A percentile compares a stretch with the other conserved stretches of the same genome.
phyloP scores from a whole-genome alignment of 495 filamentous ascomycete genomes.

The Hypoxylon lienhwacheense region DNA sequence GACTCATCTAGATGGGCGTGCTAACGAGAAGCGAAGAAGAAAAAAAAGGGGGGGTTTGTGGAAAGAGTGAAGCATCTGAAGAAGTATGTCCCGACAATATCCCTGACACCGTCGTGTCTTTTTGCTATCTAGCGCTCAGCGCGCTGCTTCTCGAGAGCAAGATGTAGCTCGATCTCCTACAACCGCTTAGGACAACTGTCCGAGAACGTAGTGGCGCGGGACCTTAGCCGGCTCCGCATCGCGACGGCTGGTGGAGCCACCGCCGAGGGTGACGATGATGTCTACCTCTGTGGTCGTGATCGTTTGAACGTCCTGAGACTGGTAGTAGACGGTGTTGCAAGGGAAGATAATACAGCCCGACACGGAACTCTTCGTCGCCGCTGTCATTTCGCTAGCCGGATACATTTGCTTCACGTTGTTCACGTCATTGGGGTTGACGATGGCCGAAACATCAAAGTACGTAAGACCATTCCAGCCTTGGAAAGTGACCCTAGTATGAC shows the following conservation, averaged over 20 bases:
- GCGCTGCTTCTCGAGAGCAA: constrained; percentile 22
- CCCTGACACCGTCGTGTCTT: constrained; percentile 34
- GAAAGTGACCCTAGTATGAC: constrained; percentile 43
- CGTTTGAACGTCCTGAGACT: constrained; percentile 53
- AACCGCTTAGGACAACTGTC: constrained; percentile 33
- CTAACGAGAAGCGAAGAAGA: constrained; percentile 18
- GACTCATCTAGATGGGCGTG: constrained; percentile 13
- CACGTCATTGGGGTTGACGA: constrained; percentile 52
- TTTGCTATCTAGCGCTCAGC: constrained; percentile 36
- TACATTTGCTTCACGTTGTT: constrained; percentile 51
- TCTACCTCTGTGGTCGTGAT: constrained; percentile 42
- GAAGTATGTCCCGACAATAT: no score
- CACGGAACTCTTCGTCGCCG: constrained; percentile 25
- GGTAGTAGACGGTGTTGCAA: constrained; percentile 53
- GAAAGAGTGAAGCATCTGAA: constrained; percentile 17
- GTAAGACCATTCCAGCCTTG: constrained; percentile 45
- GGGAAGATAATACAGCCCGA: constrained; percentile 54
- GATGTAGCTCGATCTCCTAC: not conserved
- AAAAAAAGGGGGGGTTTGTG: constrained; percentile 20
- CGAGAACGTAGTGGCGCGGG: constrained; percentile 37
- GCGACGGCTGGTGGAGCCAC: constrained; percentile 22
- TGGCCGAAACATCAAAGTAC: constrained; percentile 59
- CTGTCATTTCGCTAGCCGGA: constrained; percentile 36
- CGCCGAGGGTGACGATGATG: constrained; percentile 47
- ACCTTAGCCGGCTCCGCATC: constrained; percentile 27